These are phyloP conservation scores for Puccinia novopanici DNA, from an alignment of 1,284 basidiomycete species.

Conservation along the genomic window DNA sequence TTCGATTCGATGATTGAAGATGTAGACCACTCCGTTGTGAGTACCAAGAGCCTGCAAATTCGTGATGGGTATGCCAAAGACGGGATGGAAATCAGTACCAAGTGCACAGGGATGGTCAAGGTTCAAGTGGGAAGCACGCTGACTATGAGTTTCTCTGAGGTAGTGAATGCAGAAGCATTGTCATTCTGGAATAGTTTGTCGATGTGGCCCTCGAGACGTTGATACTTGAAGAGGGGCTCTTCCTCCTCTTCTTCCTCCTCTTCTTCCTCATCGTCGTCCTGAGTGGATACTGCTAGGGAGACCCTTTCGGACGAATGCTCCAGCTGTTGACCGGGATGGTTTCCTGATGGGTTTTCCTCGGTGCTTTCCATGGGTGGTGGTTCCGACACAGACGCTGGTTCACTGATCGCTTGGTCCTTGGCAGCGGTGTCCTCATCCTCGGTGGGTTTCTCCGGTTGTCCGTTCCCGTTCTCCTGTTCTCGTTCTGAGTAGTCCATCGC, in stretches of 20 bases:
- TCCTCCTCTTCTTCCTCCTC: conserved; percentile 52
- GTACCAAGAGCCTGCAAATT: conserved; percentile 71
- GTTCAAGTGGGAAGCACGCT: conserved; percentile 54
- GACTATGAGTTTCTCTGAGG: conserved; percentile 76
- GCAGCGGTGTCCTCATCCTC: too few relatives aligned
- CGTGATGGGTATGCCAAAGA: neutral
- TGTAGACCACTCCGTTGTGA: conserved; percentile 85
- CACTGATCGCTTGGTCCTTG: too few relatives aligned
- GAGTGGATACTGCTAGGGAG: neutral
- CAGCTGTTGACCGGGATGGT: neutral
- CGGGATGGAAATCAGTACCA: neutral
- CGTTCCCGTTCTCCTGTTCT: too few relatives aligned
- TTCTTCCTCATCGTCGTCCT: neutral
- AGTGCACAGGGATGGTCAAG: neutral
- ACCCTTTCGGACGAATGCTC: neutral
- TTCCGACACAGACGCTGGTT: too few relatives aligned
- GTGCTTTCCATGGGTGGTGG: too few relatives aligned
- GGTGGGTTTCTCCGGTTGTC: too few relatives aligned
- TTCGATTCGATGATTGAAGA: conserved; percentile 76
- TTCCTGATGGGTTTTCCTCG: too few relatives aligned
- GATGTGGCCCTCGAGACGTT: conserved; percentile 72
- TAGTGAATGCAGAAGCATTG: conserved; percentile 74
- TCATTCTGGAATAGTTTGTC: conserved; percentile 62
- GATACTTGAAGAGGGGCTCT: conserved; percentile 76
- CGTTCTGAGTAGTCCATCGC: too few relatives aligned